Base-by-base conservation (phyloP, 108 stramenopile species). In the Aurantiochytrium sp. region DNA sequence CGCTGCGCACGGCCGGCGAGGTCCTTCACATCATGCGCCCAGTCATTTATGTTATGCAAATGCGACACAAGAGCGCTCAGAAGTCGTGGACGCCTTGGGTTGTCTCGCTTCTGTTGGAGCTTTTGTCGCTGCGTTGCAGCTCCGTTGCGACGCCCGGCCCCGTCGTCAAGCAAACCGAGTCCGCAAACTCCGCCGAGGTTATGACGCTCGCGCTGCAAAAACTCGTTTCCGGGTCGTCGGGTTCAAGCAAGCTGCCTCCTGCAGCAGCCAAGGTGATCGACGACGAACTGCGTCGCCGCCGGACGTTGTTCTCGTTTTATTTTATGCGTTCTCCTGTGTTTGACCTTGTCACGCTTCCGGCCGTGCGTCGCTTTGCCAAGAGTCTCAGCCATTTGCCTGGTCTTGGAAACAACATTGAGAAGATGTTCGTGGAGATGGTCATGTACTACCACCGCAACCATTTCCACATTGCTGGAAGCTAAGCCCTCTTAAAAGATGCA, bases 361-460 rank as follows among this genome's bases (percentile, higher is more conserved):
- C 76, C 51, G 23, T 83, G 19, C 49, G 23, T 12, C 76, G 76
- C 49, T 47, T 83, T 83, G 76, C 76, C n/a, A 23, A 53, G 23
- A 83, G 76, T 23, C 76, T 83, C 51, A 12, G 49, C 49, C 51
- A 53, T 53, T 23, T 83, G 25, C 76, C 76, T 83, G 76, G 76
- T 16, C 19, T 83, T 4, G 76, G 76, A 43, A 53, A 53, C 76
- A 53, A 47, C 12, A 83, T 83, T 23, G 76, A 83, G n/a, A 53
- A 47, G 45, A 83, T 83, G 76, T 4, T 83, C 51, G 76, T 83
- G n/a, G 76, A 83, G 76, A 83, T 53, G 49, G 51, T 53, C 45
- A 83, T 53, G 49, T 83, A 83, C 76, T 83, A 83, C 51, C 76
- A 83, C 49, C 76, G 76, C 23, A 83, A 47, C 76, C 76, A 83